These are phyloP conservation scores for Salix koriyanagi DNA, from an alignment of 345 rosid species.

Conservation along the genomic window DNA sequence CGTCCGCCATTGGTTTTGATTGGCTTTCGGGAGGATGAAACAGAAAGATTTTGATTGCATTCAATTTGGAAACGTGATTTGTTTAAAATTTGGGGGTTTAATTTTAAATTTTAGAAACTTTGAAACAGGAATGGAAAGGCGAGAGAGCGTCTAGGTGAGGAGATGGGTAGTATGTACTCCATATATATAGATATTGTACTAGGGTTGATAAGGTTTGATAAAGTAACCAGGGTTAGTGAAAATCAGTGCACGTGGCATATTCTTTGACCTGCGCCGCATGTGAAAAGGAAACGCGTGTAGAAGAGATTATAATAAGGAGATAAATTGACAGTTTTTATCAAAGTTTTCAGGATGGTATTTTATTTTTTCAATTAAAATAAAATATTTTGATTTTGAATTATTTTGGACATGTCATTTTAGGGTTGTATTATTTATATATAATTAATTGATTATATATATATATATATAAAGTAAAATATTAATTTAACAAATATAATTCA, in stretches of 20 bases:
- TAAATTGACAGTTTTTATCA: not conserved
- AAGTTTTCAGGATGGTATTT: too few species aligned
- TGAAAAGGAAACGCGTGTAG: not conserved
- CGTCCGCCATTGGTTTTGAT: conserved; percentile 34
- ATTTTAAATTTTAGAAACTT: not conserved
- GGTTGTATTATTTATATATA: too few species aligned
- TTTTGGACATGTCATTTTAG: fast-evolving
- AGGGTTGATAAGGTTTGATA: conserved; percentile 21
- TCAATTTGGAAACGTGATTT: not conserved
- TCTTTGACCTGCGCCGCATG: conserved; percentile 18
- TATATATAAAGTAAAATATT: too few species aligned
- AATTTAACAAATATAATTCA: too few species aligned
- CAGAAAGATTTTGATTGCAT: not conserved
- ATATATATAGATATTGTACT: conserved; percentile 14
- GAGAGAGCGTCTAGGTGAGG: not conserved
- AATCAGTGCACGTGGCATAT: conserved; percentile 19
- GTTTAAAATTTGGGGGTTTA: not conserved
- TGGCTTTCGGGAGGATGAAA: not conserved
- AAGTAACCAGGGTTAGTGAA: conserved; percentile 8
- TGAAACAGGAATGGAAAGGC: not conserved
- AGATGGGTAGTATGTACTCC: not conserved
- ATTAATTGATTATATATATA: too few species aligned
- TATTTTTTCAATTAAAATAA: too few species aligned
- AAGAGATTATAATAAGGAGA: not conserved
- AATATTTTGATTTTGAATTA: too few species aligned